Evolutionary conservation across 352 stramenopile genomes (phyloP), one percentile per base, ranked within the genome.

Genomic region (Halophytophthora polymorphica): DNA sequence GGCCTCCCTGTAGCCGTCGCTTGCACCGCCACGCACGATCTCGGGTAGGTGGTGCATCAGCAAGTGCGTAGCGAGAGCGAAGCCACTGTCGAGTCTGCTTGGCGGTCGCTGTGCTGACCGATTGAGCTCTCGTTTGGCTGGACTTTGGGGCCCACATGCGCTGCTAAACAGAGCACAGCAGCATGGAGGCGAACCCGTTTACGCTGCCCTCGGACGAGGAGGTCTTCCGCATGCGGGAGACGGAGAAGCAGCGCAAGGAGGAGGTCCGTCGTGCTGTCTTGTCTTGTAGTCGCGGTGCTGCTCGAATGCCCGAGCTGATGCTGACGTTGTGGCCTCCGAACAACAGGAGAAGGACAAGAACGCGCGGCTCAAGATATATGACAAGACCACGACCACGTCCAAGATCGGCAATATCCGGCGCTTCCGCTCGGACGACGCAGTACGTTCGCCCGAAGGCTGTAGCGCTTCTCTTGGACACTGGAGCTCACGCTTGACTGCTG

Each of bases 141-240:
- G 15, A 18, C 15, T 17, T 11, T 12, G 15, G 19, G 29, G 19
- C 23, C 21, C 42, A 15, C 29, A 23, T 35, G 25, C 25, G 25
- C 8, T 4, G 42, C 14, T n/a, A 36, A 31, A 22, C 50, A 78
- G 69, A 83, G 28, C 60, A 80, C 36, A 37, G 44, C n/a, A 58
- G 56, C 12, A 58, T 64, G 22, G 80, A 90, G 61, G 35, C 66
- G 25, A 97, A 97, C 51, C 93, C 93, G 17, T 98, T 98, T 58
- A 88, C 78, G 25, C 77, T 98, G 33, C 93, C 93, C 10, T 89
- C 77, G 34, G 93, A 98, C 80, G 93, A 98, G 46, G 88, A 98
- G 65, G 85, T 98, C 25, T 98, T 98, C 50, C 84, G 83, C 45
- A 93, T 97, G 69, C 85, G 91, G 31, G 91, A 98, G 59, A 88